These are phyloP conservation scores for Paraphaeosphaeria minitans DNA, from an alignment of 2,329 filamentous ascomycete species.

Conservation along the genomic window DNA sequence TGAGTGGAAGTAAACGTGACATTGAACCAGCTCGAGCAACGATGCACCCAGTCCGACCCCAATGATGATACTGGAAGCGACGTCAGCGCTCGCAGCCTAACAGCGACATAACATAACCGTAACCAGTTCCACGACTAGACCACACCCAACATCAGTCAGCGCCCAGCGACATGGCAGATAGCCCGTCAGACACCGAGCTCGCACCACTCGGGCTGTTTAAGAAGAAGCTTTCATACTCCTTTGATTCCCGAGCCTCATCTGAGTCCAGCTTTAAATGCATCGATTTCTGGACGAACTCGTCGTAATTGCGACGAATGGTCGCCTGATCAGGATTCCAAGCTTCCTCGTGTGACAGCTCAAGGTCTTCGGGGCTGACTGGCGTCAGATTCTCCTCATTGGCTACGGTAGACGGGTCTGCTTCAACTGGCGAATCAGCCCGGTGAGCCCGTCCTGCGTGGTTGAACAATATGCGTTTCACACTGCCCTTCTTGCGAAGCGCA, in stretches of 20 bases:
- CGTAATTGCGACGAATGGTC: conserved; percentile 8
- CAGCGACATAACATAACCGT: background rate
- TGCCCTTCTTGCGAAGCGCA: conserved; percentile 14
- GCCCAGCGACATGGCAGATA: background rate
- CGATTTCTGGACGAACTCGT: background rate
- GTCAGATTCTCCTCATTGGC: background rate
- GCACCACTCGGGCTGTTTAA: conserved; percentile 1
- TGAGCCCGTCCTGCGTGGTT: background rate
- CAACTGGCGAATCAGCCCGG: background rate
- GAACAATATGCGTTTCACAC: conserved; percentile 17
- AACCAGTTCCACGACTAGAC: background rate
- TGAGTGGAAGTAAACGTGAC: background rate
- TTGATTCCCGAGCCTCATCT: background rate
- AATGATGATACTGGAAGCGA: background rate
- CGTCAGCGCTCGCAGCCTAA: background rate
- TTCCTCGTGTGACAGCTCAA: background rate
- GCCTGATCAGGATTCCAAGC: background rate
- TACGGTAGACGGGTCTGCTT: background rate
- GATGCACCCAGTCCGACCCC: background rate
- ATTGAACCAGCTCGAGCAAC: background rate
- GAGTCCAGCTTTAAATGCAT: background rate
- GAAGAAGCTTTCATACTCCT: conserved; percentile 11
- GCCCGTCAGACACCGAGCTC: background rate
- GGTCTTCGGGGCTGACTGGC: background rate
- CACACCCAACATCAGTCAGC: background rate